phyloP scores from a whole-genome alignment of 352 stramenopile species.

The Phytophthora melonis region DNA sequence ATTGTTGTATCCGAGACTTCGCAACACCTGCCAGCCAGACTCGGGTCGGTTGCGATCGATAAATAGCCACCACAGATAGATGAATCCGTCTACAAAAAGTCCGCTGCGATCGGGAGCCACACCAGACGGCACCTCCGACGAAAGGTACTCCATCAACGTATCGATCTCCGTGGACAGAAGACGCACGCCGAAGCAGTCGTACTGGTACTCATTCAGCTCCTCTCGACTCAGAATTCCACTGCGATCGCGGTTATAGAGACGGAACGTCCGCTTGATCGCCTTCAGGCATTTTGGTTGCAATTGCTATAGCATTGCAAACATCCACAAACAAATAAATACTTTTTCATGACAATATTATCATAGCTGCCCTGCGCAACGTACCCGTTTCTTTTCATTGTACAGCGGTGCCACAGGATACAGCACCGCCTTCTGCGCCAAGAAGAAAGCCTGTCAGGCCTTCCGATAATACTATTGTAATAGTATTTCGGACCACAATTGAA shows the following conservation, averaged over 20 bases:
- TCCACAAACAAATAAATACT: background rate
- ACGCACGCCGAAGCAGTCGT: constrained; percentile 88
- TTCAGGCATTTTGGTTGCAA: constrained; percentile 85
- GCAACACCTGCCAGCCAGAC: constrained; percentile 88
- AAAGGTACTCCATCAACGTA: constrained; percentile 87
- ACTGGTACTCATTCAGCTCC: constrained; percentile 91
- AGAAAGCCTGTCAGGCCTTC: constrained; percentile 90
- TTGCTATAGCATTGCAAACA: constrained; percentile 42
- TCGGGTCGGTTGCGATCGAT: constrained; percentile 91
- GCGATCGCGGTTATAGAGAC: constrained; percentile 85
- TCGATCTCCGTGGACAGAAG: constrained; percentile 86
- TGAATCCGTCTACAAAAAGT: constrained; percentile 82
- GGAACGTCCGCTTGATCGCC: constrained; percentile 90
- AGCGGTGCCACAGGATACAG: constrained; percentile 90
- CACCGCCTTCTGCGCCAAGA: constrained; percentile 90
- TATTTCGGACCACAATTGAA: too few species aligned
- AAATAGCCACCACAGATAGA: constrained; percentile 89
- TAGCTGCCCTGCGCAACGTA: constrained; percentile 30
- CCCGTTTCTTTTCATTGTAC: constrained; percentile 87
- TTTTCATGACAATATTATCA: background rate
- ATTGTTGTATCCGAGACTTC: constrained; percentile 86
- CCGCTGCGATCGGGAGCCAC: constrained; percentile 73
- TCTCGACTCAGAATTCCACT: constrained; percentile 85
- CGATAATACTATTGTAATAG: too few species aligned
- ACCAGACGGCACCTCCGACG: constrained; percentile 67